Conservation (phyloP, 176 grass and related monocot genomes). For the Rhynchospora breviuscula region DNA sequence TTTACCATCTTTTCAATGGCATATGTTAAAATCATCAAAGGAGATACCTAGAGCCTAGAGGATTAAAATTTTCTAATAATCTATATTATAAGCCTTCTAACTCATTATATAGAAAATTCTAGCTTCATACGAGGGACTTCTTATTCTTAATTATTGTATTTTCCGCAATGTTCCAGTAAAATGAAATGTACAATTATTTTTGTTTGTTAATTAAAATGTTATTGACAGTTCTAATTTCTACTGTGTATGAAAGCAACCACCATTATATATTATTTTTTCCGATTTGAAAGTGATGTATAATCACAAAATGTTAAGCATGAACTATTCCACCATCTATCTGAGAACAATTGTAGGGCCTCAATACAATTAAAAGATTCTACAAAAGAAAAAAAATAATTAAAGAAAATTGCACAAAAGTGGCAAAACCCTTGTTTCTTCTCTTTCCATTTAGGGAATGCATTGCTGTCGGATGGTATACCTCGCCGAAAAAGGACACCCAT, state of each 20-base stretch:
- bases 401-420: constrained; percentile 27
- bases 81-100: no score
- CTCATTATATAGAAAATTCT: no score
- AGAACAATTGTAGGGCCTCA: constrained; percentile 16
- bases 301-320: no score
- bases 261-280: not conserved
- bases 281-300: not conserved
- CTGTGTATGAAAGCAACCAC: not conserved
- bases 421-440: constrained; percentile 6
- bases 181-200: not conserved
- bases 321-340: not conserved
- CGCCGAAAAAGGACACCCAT: constrained; percentile 21
- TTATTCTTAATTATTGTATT: no score
- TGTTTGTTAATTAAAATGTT: not conserved
- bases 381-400: not conserved
- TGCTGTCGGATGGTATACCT: constrained; percentile 14
- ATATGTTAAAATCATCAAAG: no score
- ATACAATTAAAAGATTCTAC: not conserved
- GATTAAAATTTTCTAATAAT: no score
- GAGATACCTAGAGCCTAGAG: no score
- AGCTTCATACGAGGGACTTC: no score
- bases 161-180: no score
- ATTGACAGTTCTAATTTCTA: not conserved
- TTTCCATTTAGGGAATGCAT: constrained; percentile 13
- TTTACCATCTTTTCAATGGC: no score